Evolutionary conservation across 2,329 filamentous ascomycete species (phyloP), one percentile per base, ranked within the genome.

Genomic region (Fusarium buxicola): DNA sequence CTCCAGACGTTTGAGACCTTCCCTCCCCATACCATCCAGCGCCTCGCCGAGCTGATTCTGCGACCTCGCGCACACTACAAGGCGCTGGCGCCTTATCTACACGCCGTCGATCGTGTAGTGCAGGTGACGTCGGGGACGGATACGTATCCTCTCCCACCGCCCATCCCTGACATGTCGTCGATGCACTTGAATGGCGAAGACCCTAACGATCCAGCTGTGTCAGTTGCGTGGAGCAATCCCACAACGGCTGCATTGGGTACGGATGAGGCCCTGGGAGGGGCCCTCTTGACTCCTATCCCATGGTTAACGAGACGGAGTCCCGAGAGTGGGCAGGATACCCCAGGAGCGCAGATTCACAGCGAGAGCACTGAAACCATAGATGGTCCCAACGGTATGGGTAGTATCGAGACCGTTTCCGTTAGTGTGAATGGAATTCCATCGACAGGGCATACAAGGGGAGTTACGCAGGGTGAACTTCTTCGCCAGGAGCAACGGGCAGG

Each of bases 11-110:
- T 99, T 76, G 74, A 85, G 18, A 80, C 82, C 4, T 86, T 91
- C 68, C 94, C 95, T 2, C 95, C 95, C 1, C 92, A 98, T 75
- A 98, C 95, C 4, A 86, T 97, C 60, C 95, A 99, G 78, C 90
- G 95, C 34, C 85, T 99, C 18, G 88, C 93, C 18, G 95, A 99
- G 80, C 88, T 98, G 27, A 81, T 97, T 5, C 82, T 96, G 31
- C 78, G 83, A 24, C 95, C 95, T 1, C 89, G 82, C 58, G 83
- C 84, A 52, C 91, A 97, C 77, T 97, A 98, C 80, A 87, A 86
- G 60, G 90, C 88, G 49, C 84, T 98, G 3, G 87, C 92, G 1
- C 85, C 93, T 10, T 99, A 95, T 75, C 86, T 99, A 10, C 91
- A 95, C 69, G 95, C 95, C 3, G 85, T 98, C 44, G 92, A 98